Evolutionary conservation across 805 yeast species (phyloP), one percentile per base, ranked within the genome.

Genomic region (Ogataea corticis): DNA sequence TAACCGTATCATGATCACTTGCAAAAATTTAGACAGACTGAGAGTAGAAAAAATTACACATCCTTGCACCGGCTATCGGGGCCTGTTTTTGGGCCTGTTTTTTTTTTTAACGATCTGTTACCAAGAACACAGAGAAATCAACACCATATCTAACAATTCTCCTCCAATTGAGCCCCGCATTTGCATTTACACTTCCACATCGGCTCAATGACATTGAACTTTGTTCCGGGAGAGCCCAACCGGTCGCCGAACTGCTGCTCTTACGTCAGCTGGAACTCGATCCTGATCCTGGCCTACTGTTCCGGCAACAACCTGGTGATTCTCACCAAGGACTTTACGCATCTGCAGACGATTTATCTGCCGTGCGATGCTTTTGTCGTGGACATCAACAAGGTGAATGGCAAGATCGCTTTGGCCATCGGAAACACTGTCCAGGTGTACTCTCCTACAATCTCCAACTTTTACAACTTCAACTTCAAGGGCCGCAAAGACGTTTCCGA

Each of bases 201-300:
- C 50, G 42, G 12, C 47, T 13, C 21, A 14, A 82, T 84, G 89
- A 71, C 85, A 4, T 63, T 86, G 44, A 80, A 80, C 46, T 83
- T 86, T 58, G 78, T 87, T 36, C 97, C 97, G 2, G 97, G 97
- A 1, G 87, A 87, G 59, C 94, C 94, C 15, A 85, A 83, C 61
- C 65, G 70, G 36, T 61, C 77, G 1, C 71, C 70, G 12, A 77
- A 77, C 52, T 69, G 88, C 0, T 76, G 81, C 18, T 70, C 79
- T 33, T 83, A 81, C 48, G 76, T 73, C 6, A 66, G 69, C 31
- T 89, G 96, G 96, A 80, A 79, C 44, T 71, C 72, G 10, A 80
- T 79, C 48, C 76, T 80, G 41, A 65, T 89, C 2, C 66, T 86
- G 28, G 82, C 81, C 1, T 92, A 92, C 62, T 86, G 90, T 46